Evolutionary conservation across 345 rosid species (phyloP).

Genomic region (Aquilaria sinensis): DNA sequence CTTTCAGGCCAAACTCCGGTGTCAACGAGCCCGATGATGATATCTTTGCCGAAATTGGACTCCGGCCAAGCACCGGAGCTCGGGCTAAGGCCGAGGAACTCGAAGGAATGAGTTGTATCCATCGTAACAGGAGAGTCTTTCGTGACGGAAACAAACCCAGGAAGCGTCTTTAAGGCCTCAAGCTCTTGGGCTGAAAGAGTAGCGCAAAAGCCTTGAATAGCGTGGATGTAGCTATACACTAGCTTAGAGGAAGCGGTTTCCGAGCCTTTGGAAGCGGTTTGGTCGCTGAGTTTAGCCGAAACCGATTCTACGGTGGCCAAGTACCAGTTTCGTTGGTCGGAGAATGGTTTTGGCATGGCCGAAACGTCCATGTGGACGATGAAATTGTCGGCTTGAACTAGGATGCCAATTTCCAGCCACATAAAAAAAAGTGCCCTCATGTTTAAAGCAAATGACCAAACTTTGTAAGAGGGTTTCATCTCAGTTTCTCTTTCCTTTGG

Average conservation of each 20-base stretch:
- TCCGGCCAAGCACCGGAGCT: conserved; percentile 32
- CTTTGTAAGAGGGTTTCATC: conserved; percentile 6
- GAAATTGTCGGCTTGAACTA: conserved; percentile 26
- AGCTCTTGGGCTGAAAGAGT: conserved; percentile 29
- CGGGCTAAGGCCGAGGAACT: conserved; percentile 27
- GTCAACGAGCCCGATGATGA: conserved; percentile 41
- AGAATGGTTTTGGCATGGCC: conserved; percentile 39
- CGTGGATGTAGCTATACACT: conserved; percentile 33
- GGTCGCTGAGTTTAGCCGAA: neutral
- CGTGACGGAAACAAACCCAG: conserved; percentile 31
- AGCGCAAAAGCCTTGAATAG: conserved; percentile 43
- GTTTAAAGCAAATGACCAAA: conserved; percentile 10
- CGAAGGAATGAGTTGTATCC: conserved; percentile 37
- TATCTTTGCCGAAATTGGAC: conserved; percentile 34
- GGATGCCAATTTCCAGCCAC: neutral
- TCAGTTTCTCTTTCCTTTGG: neutral
- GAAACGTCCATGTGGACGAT: conserved; percentile 43
- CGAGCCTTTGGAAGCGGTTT: neutral
- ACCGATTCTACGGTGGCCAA: conserved; percentile 28
- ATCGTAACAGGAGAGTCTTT: conserved; percentile 26
- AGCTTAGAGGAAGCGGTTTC: conserved; percentile 16
- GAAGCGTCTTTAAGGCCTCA: conserved; percentile 24
- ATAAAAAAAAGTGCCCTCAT: conserved; percentile 10
- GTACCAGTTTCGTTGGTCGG: conserved; percentile 30
- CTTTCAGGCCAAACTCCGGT: conserved; percentile 54